Conservation (phyloP, 352 stramenopile genomes). For the Phytophthora cactorum region DNA sequence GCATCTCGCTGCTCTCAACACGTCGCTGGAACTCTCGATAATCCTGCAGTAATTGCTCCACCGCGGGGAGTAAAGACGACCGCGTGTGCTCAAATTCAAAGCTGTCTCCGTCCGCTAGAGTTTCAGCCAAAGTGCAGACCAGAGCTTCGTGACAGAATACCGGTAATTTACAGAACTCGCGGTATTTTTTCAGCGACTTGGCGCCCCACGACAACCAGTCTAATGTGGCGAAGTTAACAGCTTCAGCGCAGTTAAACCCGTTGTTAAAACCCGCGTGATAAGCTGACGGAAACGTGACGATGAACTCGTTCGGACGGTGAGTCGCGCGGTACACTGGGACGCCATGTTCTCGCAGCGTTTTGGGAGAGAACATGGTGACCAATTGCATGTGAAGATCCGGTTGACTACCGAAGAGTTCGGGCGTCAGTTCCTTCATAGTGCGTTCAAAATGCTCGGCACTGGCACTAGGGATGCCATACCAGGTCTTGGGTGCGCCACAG, state of each 20-base stretch:
- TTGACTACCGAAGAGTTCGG: constrained; percentile 94
- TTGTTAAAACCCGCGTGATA: constrained; percentile 99
- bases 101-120: constrained; percentile 56
- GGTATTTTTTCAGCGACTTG: constrained; percentile 77
- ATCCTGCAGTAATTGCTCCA: constrained; percentile 67
- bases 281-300: constrained; percentile 98
- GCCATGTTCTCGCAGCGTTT: constrained; percentile 75
- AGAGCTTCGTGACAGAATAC: constrained; percentile 90
- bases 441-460: constrained; percentile 93
- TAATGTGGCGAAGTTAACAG: constrained; percentile 91
- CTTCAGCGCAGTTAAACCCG: constrained; percentile 94
- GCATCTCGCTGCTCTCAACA: constrained; percentile 31
- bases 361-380: constrained; percentile 87
- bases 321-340: constrained; percentile 95
- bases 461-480: constrained; percentile 96
- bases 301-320: constrained; percentile 97
- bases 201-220: constrained; percentile 89
- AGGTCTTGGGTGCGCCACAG: constrained; percentile 97
- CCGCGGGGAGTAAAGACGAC: constrained; percentile 63
- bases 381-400: constrained; percentile 96
- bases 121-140: constrained; percentile 77
- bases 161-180: constrained; percentile 78
- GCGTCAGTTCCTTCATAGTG: constrained; percentile 92
- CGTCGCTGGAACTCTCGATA: constrained; percentile 57
- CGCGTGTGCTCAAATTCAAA: constrained; percentile 60